phyloP scores from a whole-genome alignment of 306 rosid species.

The Cotoneaster glaucophyllus region DNA sequence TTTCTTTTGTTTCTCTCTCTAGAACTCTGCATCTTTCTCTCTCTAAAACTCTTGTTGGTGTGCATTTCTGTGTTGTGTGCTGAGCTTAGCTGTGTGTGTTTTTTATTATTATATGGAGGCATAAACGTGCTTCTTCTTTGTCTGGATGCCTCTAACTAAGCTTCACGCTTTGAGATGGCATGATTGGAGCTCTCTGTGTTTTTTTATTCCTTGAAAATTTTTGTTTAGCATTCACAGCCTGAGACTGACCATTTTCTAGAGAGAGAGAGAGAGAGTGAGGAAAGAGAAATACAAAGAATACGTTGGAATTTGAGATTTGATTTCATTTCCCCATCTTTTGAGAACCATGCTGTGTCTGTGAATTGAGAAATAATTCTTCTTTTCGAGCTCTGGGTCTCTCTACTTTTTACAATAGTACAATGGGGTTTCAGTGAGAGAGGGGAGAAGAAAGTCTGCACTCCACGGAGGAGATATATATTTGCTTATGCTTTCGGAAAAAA shows the following conservation, averaged over 20 bases:
- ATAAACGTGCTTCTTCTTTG: conserved; percentile 73
- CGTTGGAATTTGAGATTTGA: conserved; percentile 63
- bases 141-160: conserved; percentile 36
- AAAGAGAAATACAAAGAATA: conserved; percentile 27
- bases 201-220: conserved; percentile 28
- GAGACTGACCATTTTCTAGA: conserved; percentile 38
- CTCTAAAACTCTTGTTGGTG: conserved; percentile 10
- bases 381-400: conserved; percentile 38
- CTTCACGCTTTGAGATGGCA: conserved; percentile 65
- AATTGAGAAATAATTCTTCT: conserved; percentile 26
- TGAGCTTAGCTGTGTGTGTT: conserved; percentile 63
- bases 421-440: conserved; percentile 23
- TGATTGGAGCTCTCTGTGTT: conserved; percentile 34
- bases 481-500: conserved; percentile 36
- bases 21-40: background rate
- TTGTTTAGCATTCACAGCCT: conserved; percentile 29
- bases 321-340: conserved; percentile 58
- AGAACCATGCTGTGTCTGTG: conserved; percentile 74
- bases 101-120: conserved; percentile 42
- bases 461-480: background rate
- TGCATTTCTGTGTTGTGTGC: conserved; percentile 30
- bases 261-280: conserved; percentile 20
- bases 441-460: conserved; percentile 2
- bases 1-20: background rate
- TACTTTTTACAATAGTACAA: conserved; percentile 4